Conservation (phyloP, 2,329 filamentous ascomycete genomes). For the Ceratocystis albifundus region DNA sequence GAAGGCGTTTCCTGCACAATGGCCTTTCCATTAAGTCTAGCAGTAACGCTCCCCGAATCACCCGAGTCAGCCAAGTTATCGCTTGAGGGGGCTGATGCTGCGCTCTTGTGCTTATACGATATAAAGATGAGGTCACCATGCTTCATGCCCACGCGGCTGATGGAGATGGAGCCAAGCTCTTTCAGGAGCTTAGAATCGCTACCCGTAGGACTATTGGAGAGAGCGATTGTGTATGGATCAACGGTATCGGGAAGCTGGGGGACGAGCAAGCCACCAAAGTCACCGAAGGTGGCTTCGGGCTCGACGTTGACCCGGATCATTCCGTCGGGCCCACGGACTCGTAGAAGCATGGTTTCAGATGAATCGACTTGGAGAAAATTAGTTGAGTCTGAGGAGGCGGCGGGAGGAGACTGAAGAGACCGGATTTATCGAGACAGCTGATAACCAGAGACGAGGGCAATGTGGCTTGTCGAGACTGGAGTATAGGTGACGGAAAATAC, state of each 20-base stretch:
- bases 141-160: slow-evolving; percentile 51
- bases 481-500: neutral
- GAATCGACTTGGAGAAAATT: no score
- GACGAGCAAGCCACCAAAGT: slow-evolving; percentile 46
- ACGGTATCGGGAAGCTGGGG: slow-evolving; percentile 50
- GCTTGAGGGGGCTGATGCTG: slow-evolving; percentile 28
- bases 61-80: neutral
- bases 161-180: slow-evolving; percentile 45
- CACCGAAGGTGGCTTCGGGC: slow-evolving; percentile 57
- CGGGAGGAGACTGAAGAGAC: neutral
- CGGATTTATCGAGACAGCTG: neutral
- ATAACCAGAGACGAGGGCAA: no score
- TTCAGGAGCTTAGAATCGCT: slow-evolving; percentile 47
- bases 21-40: slow-evolving; percentile 66
- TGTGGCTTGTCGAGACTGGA: neutral
- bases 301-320: slow-evolving; percentile 77
- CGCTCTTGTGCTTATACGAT: slow-evolving; percentile 51
- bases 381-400: neutral
- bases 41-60: slow-evolving; percentile 36
- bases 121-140: slow-evolving; percentile 90
- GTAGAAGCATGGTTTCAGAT: slow-evolving; percentile 56
- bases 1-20: slow-evolving; percentile 57
- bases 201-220: slow-evolving; percentile 50
- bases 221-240: slow-evolving; percentile 46
- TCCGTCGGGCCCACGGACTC: slow-evolving; percentile 84